phyloP scores from a whole-genome alignment of 768 basidiomycete genomes.

The Leccinum barrowsii region DNA sequence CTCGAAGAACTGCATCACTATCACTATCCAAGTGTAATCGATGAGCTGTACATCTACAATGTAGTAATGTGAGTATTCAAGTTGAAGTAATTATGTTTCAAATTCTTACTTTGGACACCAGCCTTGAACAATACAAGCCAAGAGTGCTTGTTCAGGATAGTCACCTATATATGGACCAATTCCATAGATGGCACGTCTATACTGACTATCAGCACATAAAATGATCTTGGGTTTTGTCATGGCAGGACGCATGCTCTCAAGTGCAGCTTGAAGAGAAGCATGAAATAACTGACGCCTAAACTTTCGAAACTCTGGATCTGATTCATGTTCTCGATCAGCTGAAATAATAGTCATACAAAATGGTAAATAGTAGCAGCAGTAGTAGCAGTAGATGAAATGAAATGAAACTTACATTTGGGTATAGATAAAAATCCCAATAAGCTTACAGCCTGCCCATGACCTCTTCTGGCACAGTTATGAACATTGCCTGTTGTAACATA shows the following conservation, averaged over 20 bases:
- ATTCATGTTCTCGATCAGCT: no score
- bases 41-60: background rate
- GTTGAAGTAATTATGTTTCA: background rate
- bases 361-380: no score
- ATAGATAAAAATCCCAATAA: background rate
- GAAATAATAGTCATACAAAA: no score
- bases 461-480: background rate
- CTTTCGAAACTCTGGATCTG: no score
- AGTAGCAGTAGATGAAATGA: no score
- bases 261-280: background rate
- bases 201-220: slow-evolving; percentile 22
- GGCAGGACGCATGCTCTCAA: background rate
- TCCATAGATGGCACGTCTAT: slow-evolving; percentile 17
- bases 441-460: background rate
- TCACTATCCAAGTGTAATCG: background rate
- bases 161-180: slow-evolving; percentile 40
- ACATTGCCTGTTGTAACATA: background rate
- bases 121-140: slow-evolving; percentile 8
- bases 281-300: no score
- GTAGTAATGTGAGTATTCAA: no score
- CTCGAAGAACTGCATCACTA: background rate
- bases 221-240: background rate
- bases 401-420: no score
- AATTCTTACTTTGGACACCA: background rate
- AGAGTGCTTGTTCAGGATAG: slow-evolving; percentile 36